phyloP scores from a whole-genome alignment of 768 basidiomycete species.

The Crepidotus variabilis region DNA sequence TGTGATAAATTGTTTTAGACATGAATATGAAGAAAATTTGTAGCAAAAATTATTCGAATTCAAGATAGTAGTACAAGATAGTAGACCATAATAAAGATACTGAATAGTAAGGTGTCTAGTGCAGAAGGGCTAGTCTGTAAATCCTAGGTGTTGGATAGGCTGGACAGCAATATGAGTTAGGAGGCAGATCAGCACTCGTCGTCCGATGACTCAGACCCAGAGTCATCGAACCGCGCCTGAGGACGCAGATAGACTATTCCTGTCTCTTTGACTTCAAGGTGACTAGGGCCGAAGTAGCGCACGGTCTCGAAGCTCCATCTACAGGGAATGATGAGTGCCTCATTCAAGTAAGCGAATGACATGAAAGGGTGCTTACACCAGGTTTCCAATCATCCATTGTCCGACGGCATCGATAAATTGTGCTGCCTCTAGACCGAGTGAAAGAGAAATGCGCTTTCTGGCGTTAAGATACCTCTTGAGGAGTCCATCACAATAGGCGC shows the following conservation, averaged over 20 bases:
- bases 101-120: neutral
- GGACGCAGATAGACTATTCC: constrained; percentile 42
- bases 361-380: constrained; percentile 31
- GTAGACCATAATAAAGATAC: neutral
- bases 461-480: constrained; percentile 47
- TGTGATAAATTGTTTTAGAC: too few species aligned
- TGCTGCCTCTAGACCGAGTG: constrained; percentile 46
- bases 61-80: neutral
- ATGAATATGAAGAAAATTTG: too few species aligned
- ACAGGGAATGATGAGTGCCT: constrained; percentile 5
- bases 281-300: constrained; percentile 60
- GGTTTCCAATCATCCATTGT: constrained; percentile 60
- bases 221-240: constrained; percentile 29
- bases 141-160: neutral
- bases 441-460: constrained; percentile 44
- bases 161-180: neutral
- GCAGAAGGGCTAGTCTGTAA: neutral
- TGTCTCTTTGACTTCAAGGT: constrained; percentile 48
- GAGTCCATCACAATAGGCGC: constrained; percentile 43
- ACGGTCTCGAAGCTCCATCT: constrained; percentile 70
- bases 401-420: constrained; percentile 53
- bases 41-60: neutral
- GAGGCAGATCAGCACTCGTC: constrained; percentile 25
- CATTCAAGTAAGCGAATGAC: constrained; percentile 11
- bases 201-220: constrained; percentile 31